Evolutionary conservation across 257 asterid species (phyloP).

Genomic region (Solanum phureja): DNA sequence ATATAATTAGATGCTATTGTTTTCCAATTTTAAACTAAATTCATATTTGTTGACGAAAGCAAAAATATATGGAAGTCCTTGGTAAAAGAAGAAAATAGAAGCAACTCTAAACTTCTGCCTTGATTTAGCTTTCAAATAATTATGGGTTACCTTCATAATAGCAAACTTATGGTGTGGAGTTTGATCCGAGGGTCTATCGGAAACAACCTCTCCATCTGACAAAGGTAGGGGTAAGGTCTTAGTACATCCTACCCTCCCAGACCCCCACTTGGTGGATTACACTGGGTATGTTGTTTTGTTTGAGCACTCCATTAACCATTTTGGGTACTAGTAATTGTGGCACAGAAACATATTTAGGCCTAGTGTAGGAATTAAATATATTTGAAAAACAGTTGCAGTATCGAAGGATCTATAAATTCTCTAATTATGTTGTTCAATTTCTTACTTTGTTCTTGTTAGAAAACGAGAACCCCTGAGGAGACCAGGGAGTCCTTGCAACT

Average conservation of each 20-base stretch:
- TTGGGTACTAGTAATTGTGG: background rate
- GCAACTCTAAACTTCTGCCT: background rate
- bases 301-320: background rate
- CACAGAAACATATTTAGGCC: background rate
- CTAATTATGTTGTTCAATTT: background rate
- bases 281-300: background rate
- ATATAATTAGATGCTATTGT: background rate
- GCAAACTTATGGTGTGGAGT: background rate
- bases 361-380: background rate
- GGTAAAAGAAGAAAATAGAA: background rate
- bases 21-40: background rate
- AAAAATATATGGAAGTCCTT: background rate
- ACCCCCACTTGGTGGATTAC: background rate
- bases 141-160: background rate
- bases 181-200: background rate
- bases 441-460: slow-evolving; percentile 24
- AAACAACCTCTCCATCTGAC: background rate
- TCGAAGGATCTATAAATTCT: background rate
- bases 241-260: background rate
- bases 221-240: background rate
- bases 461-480: slow-evolving; percentile 72
- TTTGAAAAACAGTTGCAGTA: background rate
- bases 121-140: background rate
- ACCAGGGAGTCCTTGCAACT: slow-evolving; percentile 82
- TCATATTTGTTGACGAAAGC: background rate